A percentile compares a stretch with the other conserved stretches of the same genome.
Evolutionary conservation across 345 rosid genomes (phyloP).

Genomic region (Eucalyptus melliodora): DNA sequence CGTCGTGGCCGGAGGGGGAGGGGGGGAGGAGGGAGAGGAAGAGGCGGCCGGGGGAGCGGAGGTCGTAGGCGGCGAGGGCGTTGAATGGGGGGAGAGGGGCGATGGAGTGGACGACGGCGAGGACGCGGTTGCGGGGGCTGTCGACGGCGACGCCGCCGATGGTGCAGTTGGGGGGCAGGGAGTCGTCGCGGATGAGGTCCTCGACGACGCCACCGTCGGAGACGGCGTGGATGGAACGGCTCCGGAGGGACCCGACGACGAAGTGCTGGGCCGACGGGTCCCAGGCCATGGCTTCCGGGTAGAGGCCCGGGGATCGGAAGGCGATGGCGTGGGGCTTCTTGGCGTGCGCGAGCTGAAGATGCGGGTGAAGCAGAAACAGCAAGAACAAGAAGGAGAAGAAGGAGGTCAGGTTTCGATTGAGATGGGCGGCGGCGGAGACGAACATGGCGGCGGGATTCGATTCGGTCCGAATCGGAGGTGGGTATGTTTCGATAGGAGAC

Average conservation of each 20-base stretch:
- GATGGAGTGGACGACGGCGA: conserved; percentile 43
- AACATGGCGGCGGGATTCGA: background rate
- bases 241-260: conserved; percentile 59
- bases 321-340: conserved; percentile 34
- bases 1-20: conserved; percentile 12
- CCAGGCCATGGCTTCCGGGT: conserved; percentile 68
- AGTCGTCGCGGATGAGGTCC: conserved; percentile 37
- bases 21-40: conserved; percentile 22
- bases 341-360: background rate
- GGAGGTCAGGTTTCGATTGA: background rate
- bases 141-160: conserved; percentile 57
- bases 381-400: background rate
- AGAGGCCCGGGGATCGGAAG: conserved; percentile 59
- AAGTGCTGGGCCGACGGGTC: conserved; percentile 69
- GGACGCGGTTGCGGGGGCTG: conserved; percentile 39
- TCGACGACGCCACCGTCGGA: conserved; percentile 75
- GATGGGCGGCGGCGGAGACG: background rate
- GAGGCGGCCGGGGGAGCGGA: conserved; percentile 34
- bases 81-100: conserved; percentile 57
- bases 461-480: background rate
- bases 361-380: background rate
- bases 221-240: conserved; percentile 50
- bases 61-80: conserved; percentile 88
- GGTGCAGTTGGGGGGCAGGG: conserved; percentile 51
- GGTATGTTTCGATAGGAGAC: background rate